Evolutionary conservation across 371 early-diverging fungal species (phyloP).

Genomic region (Actinomortierella wolfii): DNA sequence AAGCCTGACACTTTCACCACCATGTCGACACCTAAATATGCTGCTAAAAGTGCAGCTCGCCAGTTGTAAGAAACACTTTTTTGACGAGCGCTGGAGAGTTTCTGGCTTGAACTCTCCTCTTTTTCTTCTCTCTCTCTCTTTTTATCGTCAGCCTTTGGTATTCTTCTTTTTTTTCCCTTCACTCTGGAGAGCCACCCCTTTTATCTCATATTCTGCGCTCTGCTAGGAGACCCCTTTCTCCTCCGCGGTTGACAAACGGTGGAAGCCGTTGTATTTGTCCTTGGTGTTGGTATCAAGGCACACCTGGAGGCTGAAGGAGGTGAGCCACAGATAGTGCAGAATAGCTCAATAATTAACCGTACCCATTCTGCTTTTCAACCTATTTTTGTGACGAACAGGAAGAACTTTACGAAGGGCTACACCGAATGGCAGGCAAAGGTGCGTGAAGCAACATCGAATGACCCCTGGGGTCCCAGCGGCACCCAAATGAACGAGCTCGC

Average conservation of each 20-base stretch:
- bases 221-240: too few relatives aligned
- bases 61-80: slow-evolving; percentile 18
- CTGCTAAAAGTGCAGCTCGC: slow-evolving; percentile 42
- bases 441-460: slow-evolving; percentile 93
- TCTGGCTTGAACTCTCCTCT: neutral
- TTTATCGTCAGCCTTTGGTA: neutral
- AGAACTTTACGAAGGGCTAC: slow-evolving; percentile 96
- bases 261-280: too few relatives aligned
- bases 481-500: slow-evolving; percentile 90
- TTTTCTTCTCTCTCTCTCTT: neutral
- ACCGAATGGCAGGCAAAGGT: slow-evolving; percentile 96
- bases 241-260: too few relatives aligned
- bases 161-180: too few relatives aligned
- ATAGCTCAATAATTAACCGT: too few relatives aligned
- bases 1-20: neutral
- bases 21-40: slow-evolving; percentile 46
- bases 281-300: too few relatives aligned
- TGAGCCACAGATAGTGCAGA: too few relatives aligned
- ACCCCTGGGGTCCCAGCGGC: slow-evolving; percentile 88
- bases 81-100: neutral
- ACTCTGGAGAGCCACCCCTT: too few relatives aligned
- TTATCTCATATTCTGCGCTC: too few relatives aligned
- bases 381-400: slow-evolving; percentile 57
- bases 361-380: neutral
- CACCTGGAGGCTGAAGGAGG: too few relatives aligned